A percentile compares a stretch with the other conserved stretches of the same genome.
These are phyloP conservation scores for Rachicladosporium sp. DNA, from an alignment of 2,329 filamentous ascomycete species.

Conservation along the genomic window DNA sequence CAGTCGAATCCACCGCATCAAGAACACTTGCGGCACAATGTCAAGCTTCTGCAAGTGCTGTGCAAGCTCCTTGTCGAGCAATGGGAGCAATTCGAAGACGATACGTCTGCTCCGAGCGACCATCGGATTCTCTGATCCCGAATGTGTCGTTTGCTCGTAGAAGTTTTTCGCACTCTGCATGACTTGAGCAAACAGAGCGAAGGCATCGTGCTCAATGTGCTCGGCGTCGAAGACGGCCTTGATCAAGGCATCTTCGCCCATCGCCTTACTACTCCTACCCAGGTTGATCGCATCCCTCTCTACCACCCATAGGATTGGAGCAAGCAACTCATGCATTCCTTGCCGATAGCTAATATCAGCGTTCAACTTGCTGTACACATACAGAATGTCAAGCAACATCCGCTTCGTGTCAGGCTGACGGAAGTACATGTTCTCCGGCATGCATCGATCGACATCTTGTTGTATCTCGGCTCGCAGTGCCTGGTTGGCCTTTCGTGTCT, in stretches of 20 bases:
- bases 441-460: slow-evolving; percentile 81
- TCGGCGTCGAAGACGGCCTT: slow-evolving; percentile 48
- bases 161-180: slow-evolving; percentile 83
- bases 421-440: slow-evolving; percentile 87
- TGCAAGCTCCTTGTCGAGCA: slow-evolving; percentile 72
- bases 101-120: slow-evolving; percentile 77
- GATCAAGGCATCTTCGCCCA: slow-evolving; percentile 20
- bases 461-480: slow-evolving; percentile 73
- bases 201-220: slow-evolving; percentile 83
- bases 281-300: slow-evolving; percentile 64
- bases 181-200: slow-evolving; percentile 68
- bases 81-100: slow-evolving; percentile 67
- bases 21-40: slow-evolving; percentile 88
- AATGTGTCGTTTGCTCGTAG: slow-evolving; percentile 54
- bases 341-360: slow-evolving; percentile 85
- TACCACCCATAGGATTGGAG: slow-evolving; percentile 75
- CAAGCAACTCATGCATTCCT: slow-evolving; percentile 94
- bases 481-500: slow-evolving; percentile 64
- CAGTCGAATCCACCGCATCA: slow-evolving; percentile 93
- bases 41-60: slow-evolving; percentile 71
- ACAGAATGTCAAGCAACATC: slow-evolving; percentile 78
- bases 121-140: slow-evolving; percentile 40
- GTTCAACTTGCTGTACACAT: slow-evolving; percentile 89
- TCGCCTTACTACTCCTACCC: slow-evolving; percentile 18
- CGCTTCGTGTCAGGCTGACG: slow-evolving; percentile 65